These are phyloP conservation scores for Monilinia laxa DNA, from an alignment of 2,329 filamentous ascomycete genomes.

Conservation along the genomic window DNA sequence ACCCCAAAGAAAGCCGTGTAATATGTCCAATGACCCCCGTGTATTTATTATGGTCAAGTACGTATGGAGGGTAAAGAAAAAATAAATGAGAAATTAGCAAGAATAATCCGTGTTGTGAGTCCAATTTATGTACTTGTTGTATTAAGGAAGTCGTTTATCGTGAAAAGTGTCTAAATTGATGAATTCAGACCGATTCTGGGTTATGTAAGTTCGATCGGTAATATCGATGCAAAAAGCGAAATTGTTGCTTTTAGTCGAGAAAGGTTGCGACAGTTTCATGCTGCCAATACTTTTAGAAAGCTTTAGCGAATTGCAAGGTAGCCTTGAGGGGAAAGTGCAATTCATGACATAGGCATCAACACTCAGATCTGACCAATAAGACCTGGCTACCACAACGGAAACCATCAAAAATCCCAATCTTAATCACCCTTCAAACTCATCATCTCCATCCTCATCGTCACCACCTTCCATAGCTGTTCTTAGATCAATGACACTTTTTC, in stretches of 20 bases:
- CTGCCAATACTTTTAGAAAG: background rate
- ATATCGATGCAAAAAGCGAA: background rate
- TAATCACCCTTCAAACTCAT: slow-evolving; percentile 21
- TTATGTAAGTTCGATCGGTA: background rate
- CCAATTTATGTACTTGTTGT: slow-evolving; percentile 5
- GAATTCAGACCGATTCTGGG: background rate
- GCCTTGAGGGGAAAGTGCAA: background rate
- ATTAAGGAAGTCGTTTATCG: background rate
- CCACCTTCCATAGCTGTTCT: slow-evolving; percentile 17
- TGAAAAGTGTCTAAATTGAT: background rate
- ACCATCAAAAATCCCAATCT: background rate
- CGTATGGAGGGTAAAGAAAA: background rate
- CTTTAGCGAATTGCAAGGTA: background rate
- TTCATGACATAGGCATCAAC: background rate
- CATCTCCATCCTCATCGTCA: slow-evolving; percentile 23
- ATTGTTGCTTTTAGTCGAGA: background rate
- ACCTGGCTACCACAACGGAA: background rate
- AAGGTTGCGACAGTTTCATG: background rate
- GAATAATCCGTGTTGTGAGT: background rate
- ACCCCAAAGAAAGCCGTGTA: background rate
- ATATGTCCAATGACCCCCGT: slow-evolving; percentile 13
- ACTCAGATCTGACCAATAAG: background rate
- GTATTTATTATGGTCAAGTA: slow-evolving; percentile 14
- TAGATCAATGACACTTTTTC: slow-evolving; percentile 28
- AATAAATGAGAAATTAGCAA: background rate